Evolutionary conservation across 192 early-diverging fungal genomes (phyloP), one percentile per base, ranked within the genome.

Genomic region (Backusella liffmaniae): DNA sequence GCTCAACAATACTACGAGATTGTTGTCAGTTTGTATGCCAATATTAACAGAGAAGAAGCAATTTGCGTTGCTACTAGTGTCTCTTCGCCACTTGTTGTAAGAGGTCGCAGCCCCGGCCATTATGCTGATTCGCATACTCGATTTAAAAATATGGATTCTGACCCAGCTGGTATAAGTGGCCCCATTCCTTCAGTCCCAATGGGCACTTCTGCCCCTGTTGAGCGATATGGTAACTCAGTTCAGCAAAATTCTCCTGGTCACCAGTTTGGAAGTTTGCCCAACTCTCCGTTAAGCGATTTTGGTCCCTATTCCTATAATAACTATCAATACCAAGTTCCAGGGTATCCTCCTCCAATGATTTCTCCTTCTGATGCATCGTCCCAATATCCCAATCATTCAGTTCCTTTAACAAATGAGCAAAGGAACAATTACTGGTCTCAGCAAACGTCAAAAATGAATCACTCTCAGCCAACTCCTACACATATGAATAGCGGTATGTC

Each of bases 1-100:
- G 92, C 95, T 0, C 96, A 98, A 79, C 96, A 98, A 80, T 96
- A 94, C 84, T 95, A 94, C 76, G 82, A 88, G 41, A 82, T 98
- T 39, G 80, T 86, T 32, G 88, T 95, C 0, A 90, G 91, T 62
- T 80, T 97, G 37, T 90, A 86, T 75, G 96, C 91, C 21, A 86
- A 90, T 67, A 88, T 86, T 36, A 85, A 84, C 5, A 86, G 89
- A 18, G 89, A 88, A 29, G 72, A 71, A 23, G 77, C 79, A 8
- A 56, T 87, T n/a, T 79, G 80, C 32, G 85, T 95, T 7, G 94
- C 93, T 9, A 81, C 84, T 7, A 86, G 85, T 37, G 84, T 87
- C 34, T 96, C 92, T 3, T 91, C 90, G 49, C 86, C 90, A 7
- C 84, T 98, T 26, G 94, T 97, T 1, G 96, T 98, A 5, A 89